Base-by-base conservation (phyloP, 192 early-diverging fungal genomes). In the Chytriomyces hyalinus region DNA sequence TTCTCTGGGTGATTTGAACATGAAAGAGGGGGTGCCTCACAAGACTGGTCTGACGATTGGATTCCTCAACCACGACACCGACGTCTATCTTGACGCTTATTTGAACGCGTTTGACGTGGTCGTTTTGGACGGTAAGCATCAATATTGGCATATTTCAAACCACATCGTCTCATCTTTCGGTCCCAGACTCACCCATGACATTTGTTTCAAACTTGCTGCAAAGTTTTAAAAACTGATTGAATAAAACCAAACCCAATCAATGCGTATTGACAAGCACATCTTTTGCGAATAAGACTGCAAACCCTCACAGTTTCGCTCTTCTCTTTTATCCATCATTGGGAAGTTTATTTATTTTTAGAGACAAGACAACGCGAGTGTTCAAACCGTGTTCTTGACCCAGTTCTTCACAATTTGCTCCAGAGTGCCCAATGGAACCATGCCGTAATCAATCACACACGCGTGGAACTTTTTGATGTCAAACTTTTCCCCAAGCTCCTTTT, bases 1-100 rank as follows among this genome's bases (percentile, higher is more conserved):
- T 78, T 91, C 90, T 11, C 36, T 91, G 17, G 92, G 92, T 4
- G 92, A 94, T 78, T 72, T 92, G 44, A 77, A 86, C 22, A 94
- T 94, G 92, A 84, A 82, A 20, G 83, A 86, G 15, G 92, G 91
- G 4, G 51, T 93, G 7, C 24, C 70, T 9, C 87, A 89, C 65
- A 85, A 91, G 22, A 75, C 78, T n/a, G 82, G 86, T 45, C 74
- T 93, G 17, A 88, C 85, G 26, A 88, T 93, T 65, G 92, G 91
- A 8, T 92, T 93, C 61, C 78, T 93, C n/a, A 93, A 85, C 77
- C 85, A 90, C 81, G 87, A 90, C 69, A 71, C 81, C 61, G 84
- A 92, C 13, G 61, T 57, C n/a, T 71, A 86, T 49, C 67, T 89
- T 20, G 78, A 83, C 22, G 60, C 77, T 24, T 94, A 92, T 77